Conservation (phyloP, 805 yeast genomes). For the Ogataea paradorogensis region DNA sequence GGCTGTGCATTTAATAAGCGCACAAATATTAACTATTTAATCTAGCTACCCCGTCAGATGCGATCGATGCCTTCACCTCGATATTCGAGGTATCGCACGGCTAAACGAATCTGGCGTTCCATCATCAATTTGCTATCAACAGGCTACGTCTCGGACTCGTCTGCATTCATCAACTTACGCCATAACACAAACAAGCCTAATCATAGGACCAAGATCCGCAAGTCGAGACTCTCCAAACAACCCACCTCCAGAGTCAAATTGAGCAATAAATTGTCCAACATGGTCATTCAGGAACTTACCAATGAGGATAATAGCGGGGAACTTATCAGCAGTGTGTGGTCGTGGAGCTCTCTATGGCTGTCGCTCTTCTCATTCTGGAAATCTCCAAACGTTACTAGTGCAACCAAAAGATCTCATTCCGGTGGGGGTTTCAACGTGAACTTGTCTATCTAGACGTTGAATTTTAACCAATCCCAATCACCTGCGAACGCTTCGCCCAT, state of each 20-base stretch:
- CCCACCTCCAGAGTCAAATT: conserved; percentile 30
- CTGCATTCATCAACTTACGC: conserved; percentile 25
- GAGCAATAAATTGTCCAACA: conserved; percentile 21
- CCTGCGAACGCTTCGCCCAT: conserved; percentile 34
- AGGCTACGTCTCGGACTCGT: conserved; percentile 35
- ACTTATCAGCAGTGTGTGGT: conserved; percentile 17
- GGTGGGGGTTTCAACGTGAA: conserved; percentile 20
- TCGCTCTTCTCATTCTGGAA: conserved; percentile 18
- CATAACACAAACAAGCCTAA: conserved; percentile 22
- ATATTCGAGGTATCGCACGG: conserved; percentile 32
- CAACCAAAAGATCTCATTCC: conserved; percentile 5
- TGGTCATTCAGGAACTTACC: conserved; percentile 24
- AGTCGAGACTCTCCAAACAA: conserved; percentile 30
- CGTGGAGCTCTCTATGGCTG: conserved; percentile 22
- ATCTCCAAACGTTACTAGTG: conserved; percentile 9
- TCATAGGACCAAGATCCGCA: conserved; percentile 30
- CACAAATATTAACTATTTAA: conserved; percentile 8
- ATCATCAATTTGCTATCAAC: conserved; percentile 31
- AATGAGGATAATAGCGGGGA: conserved; percentile 19
- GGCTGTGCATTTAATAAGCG: conserved; percentile 14
- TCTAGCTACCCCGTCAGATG: conserved; percentile 17
- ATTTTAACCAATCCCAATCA: conserved; percentile 39
- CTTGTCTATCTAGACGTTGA: conserved; percentile 26
- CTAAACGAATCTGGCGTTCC: conserved; percentile 33
- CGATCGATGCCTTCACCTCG: conserved; percentile 38